These are phyloP conservation scores for Triadica sebifera DNA, from an alignment of 345 rosid genomes.

Conservation along the genomic window DNA sequence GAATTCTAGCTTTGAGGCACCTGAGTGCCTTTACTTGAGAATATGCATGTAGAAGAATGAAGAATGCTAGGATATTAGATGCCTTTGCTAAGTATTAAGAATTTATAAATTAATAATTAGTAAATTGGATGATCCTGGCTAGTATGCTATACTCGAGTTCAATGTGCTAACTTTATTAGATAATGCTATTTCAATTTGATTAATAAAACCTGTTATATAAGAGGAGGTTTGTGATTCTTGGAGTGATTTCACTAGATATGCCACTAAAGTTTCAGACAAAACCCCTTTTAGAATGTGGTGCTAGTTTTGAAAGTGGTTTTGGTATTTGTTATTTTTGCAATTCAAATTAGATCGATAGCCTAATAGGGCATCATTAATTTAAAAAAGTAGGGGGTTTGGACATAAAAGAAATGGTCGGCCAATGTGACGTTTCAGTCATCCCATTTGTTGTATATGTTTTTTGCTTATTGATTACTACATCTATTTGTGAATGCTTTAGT, in stretches of 20 bases:
- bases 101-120: no score
- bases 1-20: background rate
- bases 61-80: no score
- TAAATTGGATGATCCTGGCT: background rate
- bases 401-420: background rate
- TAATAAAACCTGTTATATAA: background rate
- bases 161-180: background rate
- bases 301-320: background rate
- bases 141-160: background rate
- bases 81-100: no score
- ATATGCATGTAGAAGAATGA: background rate
- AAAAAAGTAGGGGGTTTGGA: background rate
- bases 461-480: constrained; percentile 9
- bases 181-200: constrained; percentile 8
- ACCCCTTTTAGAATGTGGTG: background rate
- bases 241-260: background rate
- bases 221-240: background rate
- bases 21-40: background rate
- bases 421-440: background rate
- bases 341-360: constrained; percentile 1
- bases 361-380: background rate
- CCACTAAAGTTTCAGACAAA: background rate
- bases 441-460: background rate
- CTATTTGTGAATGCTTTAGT: constrained; percentile 19
- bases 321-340: background rate